Base-by-base conservation (phyloP, 805 yeast genomes). In the Ogataea naganishii region DNA sequence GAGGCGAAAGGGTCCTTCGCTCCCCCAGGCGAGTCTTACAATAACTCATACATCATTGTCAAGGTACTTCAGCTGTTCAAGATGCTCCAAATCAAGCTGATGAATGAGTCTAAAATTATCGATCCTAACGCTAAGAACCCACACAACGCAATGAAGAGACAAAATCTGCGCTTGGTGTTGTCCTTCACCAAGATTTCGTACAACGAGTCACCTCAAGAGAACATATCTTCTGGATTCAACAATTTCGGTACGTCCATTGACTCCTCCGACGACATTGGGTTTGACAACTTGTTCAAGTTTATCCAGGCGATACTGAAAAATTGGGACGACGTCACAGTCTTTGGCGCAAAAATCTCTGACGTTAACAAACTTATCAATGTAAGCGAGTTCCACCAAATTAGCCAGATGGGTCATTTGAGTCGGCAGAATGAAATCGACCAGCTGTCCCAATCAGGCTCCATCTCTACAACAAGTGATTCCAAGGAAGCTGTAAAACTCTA, bases 21-120 rank as follows among this genome's bases (percentile, higher is more conserved):
- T 8, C 6, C 18, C 27, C 6, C n/a, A 27, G 13, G 26, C 26
- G 18, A 24, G 23, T 17, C 31, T 12, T 47, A 52, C 30, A 50
- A 48, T 29, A 53, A 55, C 30, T 42, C 51, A 6, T 64, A 67
- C 41, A 56, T 72, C 28, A 48, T 69, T 7, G 56, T 64, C 10
- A 62, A 69, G 19, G 8, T 53, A 6, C 44, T 58, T 29, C 67
- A 67, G 41, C 48, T 62, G 29, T 53, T 68, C 18, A 36, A 43
- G 14, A 26, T 32, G 7, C 22, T 56, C 15, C 29, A 38, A 16
- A 14, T 31, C 4, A 56, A 54, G 26, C 24, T 54, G n/a, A 35
- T 41, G 20, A 41, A 40, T 11, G 60, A 55, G 26, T 29, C 39
- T 10, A 34, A 39, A 10, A 22, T 40, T 2, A 22, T 51, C 10